Base-by-base conservation (phyloP, 352 stramenopile species). In the Salisapilia sapeloensis region DNA sequence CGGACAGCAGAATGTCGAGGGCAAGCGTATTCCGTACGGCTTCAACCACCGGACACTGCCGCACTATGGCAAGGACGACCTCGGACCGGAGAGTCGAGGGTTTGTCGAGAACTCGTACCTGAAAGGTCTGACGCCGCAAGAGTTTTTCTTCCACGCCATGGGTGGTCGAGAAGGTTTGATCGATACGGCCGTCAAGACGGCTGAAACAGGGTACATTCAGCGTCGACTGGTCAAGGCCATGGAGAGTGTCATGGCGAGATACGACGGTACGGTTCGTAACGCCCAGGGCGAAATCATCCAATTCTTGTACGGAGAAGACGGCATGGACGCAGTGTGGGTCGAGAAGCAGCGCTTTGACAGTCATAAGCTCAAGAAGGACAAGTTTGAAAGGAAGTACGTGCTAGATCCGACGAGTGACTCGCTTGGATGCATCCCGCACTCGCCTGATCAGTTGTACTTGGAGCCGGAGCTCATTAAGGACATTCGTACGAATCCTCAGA, bases 111-210 rank as follows among this genome's bases (percentile, higher is more conserved):
- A 99, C 59, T 98, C 89, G 31, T 99, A 99, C 53, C 54, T 99
- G 31, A 94, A 94, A 51, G 83, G 83, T 34, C 45, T 95, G 53
- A 91, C 77, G 10, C 82, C 83, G 9, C 72, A 90, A 24, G 96
- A 99, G 60, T 99, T 99, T 51, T 99, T 98, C 56, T 99, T 99
- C 54, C 94, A 99, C 69, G 95, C 96, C 15, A 98, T 99, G 94
- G 93, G 92, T 80, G 93, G 93, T 65, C 85, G 93, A 52, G 94
- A 98, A 83, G 96, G 91, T 84, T 64, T 97, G 33, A 99, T 99
- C 63, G 96, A 99, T 86, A 99, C 96, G 12, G 96, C 96, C 17
- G 96, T 97, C 48, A 99, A 99, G 67, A 99, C 96, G 6, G 92
- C 94, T 23, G 89, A 98, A 49, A 99, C 95, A 17, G 96, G 96